These are phyloP conservation scores for Plenodomus tracheiphilus DNA, from an alignment of 2,329 filamentous ascomycete genomes.

Conservation along the genomic window DNA sequence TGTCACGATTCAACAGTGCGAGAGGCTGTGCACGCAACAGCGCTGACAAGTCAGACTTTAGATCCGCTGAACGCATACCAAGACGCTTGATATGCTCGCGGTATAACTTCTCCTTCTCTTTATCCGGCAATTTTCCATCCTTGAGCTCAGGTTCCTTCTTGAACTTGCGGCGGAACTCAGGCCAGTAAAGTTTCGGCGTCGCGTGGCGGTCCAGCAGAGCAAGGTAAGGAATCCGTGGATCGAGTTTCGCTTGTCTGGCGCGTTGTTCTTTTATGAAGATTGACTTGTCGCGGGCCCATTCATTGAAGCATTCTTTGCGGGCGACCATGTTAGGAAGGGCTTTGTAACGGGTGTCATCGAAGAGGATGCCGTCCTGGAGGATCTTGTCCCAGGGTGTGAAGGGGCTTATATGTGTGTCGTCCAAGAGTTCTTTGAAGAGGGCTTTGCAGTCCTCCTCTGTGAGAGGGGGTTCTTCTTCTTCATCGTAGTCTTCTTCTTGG, in stretches of 20 bases:
- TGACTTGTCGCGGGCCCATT: conserved; percentile 81
- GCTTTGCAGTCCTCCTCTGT: conserved; percentile 75
- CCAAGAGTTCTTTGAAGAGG: conserved; percentile 82
- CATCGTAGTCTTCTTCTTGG: conserved; percentile 64
- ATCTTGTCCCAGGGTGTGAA: conserved; percentile 92
- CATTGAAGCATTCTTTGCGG: conserved; percentile 79
- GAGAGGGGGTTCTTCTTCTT: conserved; percentile 71
- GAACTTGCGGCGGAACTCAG: conserved; percentile 91
- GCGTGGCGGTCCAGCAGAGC: conserved; percentile 79
- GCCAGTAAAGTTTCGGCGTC: conserved; percentile 93
- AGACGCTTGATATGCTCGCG: conserved; percentile 71
- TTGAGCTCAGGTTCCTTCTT: conserved; percentile 81
- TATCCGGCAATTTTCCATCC: conserved; percentile 62
- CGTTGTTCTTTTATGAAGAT: conserved; percentile 71
- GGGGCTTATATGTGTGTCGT: conserved; percentile 80
- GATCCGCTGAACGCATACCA: conserved; percentile 64
- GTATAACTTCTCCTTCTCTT: conserved; percentile 79
- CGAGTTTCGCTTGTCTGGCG: conserved; percentile 75
- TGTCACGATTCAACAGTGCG: conserved; percentile 62
- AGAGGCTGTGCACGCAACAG: conserved; percentile 66
- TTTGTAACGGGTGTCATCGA: conserved; percentile 87
- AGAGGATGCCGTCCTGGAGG: conserved; percentile 76
- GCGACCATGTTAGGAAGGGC: conserved; percentile 78
- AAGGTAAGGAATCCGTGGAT: conserved; percentile 82
- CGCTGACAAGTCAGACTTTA: conserved; percentile 70